Evolutionary conservation across 169 alveolate genomes (phyloP), one percentile per base, ranked within the genome.

Genomic region (Amoebophrya sp.): DNA sequence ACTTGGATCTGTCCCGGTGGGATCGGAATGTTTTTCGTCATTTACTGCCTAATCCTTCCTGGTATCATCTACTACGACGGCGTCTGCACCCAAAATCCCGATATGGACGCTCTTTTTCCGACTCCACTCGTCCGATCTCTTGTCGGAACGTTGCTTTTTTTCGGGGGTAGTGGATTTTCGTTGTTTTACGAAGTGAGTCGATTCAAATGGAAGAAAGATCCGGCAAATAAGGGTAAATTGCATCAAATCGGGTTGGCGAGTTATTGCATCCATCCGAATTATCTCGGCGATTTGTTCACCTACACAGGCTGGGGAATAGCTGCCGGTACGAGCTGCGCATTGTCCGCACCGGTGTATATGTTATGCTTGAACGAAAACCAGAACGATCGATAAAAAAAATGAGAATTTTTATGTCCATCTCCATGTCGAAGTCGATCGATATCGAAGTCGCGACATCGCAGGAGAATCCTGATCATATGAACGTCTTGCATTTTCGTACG

Each of bases 201-300:
- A 18, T 90, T 92, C 94, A 47, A 76, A 14, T 92, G 92, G 92
- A 92, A 92, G 92, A 91, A 92, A 12, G 12, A 41, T 41, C 92
- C 94, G 10, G 94, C 89, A 41, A 89, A 92, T 39, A 92, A 89
- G 76, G 94, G 94, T 24, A 89, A 89, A 39, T 92, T 92, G 0
- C 94, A 92, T 83, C 89, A 92, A 0, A 91, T 92, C 29, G 94
- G 94, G n/a, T n/a, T 90, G 0, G 93, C 92, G 0, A 0, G 55
- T 53, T 24, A 33, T 78, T 91, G 78, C 83, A 92, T 92, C 40
- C 93, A 92, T 41, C 93, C 93, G 39, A 92, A 92, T 89, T 92
- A 92, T 83, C 41, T 92, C n/a, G 93, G 93, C 0, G 93, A 92
- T 76, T 92, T 92, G 89, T 92, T 92, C 90, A 92, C 92, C 90